A percentile compares a stretch with the other conserved stretches of the same genome.
These are phyloP conservation scores for Fusarium drepaniforme DNA, from an alignment of 2,329 filamentous ascomycete species.

Conservation along the genomic window DNA sequence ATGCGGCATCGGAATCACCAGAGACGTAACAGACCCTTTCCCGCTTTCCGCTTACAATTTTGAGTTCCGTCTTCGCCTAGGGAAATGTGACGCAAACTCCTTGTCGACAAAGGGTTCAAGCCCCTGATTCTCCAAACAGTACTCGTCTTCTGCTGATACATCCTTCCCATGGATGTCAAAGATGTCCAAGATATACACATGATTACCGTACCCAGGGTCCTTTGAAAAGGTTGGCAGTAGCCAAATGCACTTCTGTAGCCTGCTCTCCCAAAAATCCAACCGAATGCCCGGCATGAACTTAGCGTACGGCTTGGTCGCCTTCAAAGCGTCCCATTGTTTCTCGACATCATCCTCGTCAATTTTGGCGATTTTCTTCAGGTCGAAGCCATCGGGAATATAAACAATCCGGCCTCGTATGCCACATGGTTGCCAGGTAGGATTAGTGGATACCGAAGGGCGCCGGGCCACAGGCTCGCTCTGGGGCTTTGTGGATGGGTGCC, in stretches of 20 bases:
- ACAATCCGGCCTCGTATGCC: not conserved
- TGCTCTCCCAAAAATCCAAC: not conserved
- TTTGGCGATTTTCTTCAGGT: not conserved
- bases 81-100: not conserved
- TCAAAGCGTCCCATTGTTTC: not conserved
- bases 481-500: not conserved
- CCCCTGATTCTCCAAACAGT: not conserved
- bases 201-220: not conserved
- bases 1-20: not conserved
- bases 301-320: not conserved
- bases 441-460: not conserved
- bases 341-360: not conserved
- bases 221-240: not conserved
- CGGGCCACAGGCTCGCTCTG: not conserved
- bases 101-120: not conserved
- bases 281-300: not conserved
- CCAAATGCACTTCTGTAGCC: not conserved
- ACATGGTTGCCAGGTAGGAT: not conserved
- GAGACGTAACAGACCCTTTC: not conserved
- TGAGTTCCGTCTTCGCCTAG: not conserved
- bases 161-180: not conserved
- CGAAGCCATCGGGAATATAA: not conserved
- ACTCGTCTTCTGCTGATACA: not conserved
- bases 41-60: not conserved
- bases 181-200: not conserved